phyloP scores from a whole-genome alignment of 1,139 yeast genomes.

The Candida glucosophila region DNA sequence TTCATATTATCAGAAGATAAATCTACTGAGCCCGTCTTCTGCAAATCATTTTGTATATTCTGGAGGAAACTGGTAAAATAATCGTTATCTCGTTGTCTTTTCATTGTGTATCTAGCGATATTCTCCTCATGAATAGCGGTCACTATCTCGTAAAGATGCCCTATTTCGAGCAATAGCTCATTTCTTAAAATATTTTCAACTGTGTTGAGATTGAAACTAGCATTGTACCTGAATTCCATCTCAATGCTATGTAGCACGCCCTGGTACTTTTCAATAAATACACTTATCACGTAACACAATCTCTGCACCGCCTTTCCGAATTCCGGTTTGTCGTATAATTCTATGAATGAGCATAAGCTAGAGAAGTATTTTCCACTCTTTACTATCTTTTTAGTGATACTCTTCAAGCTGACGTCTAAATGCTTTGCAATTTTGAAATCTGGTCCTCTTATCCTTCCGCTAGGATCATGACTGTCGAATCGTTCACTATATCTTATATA shows the following conservation, averaged over 20 bases:
- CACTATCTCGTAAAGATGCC: slow-evolving; percentile 50
- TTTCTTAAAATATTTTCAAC: slow-evolving; percentile 25
- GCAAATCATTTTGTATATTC: slow-evolving; percentile 33
- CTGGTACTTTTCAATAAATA: slow-evolving; percentile 41
- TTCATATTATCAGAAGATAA: slow-evolving; percentile 44
- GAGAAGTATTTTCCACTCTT: slow-evolving; percentile 56
- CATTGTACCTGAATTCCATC: slow-evolving; percentile 37
- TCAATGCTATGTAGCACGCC: slow-evolving; percentile 45
- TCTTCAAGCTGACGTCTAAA: slow-evolving; percentile 68
- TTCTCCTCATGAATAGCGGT: slow-evolving; percentile 36
- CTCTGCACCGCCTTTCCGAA: slow-evolving; percentile 74
- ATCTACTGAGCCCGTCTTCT: slow-evolving; percentile 35
- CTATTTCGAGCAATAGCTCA: slow-evolving; percentile 25
- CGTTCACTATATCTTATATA: slow-evolving; percentile 63
- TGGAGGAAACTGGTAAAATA: slow-evolving; percentile 28
- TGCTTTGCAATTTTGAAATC: slow-evolving; percentile 66
- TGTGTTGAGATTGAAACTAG: slow-evolving; percentile 24
- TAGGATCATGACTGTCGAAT: slow-evolving; percentile 37
- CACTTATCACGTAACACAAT: slow-evolving; percentile 52
- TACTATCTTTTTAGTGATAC: slow-evolving; percentile 56
- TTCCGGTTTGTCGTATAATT: slow-evolving; percentile 41
- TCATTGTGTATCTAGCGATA: slow-evolving; percentile 9
- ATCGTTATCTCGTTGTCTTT: slow-evolving; percentile 15
- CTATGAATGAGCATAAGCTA: slow-evolving; percentile 46
- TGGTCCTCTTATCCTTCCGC: slow-evolving; percentile 50